A percentile compares a stretch with the other conserved stretches of the same genome.
Conservation (phyloP, 2,329 filamentous ascomycete genomes). For the Neonectria sp. region DNA sequence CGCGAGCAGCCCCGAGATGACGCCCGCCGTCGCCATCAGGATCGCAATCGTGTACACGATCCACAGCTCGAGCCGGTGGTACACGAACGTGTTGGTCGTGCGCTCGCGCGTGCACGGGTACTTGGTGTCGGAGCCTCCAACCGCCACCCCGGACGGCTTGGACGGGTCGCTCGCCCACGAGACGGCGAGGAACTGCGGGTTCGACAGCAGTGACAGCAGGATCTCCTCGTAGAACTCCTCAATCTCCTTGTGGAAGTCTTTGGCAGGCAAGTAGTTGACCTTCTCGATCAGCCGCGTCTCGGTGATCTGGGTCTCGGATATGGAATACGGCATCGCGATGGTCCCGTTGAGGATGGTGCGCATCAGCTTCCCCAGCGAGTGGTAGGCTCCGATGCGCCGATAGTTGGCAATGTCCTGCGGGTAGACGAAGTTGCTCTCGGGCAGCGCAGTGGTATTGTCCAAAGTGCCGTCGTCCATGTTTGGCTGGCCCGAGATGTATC, state of each 20-base stretch:
- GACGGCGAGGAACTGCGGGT: constrained; percentile 45
- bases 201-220: constrained; percentile 42
- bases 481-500: constrained; percentile 28
- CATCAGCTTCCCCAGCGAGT: constrained; percentile 39
- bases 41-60: constrained; percentile 45
- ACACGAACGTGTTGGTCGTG: constrained; percentile 39
- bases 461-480: constrained; percentile 36
- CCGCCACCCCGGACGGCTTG: constrained; percentile 25
- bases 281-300: constrained; percentile 41
- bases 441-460: constrained; percentile 39
- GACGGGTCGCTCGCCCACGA: constrained; percentile 43
- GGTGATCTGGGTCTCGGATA: constrained; percentile 37
- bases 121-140: constrained; percentile 25
- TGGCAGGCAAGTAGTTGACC: constrained; percentile 42
- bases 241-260: constrained; percentile 36
- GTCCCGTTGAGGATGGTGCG: constrained; percentile 43
- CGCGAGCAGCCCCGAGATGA: constrained; percentile 39
- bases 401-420: constrained; percentile 39
- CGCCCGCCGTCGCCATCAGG: constrained; percentile 37
- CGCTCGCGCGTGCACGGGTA: constrained; percentile 41
- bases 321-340: constrained; percentile 39
- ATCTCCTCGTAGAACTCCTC: constrained; percentile 48
- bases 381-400: constrained; percentile 41
- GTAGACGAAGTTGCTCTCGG: constrained; percentile 38
- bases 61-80: constrained; percentile 41